A percentile compares a stretch with the other conserved stretches of the same genome.
Evolutionary conservation across 208 protist species (phyloP).

Genomic region (Crithidia mellificae): DNA sequence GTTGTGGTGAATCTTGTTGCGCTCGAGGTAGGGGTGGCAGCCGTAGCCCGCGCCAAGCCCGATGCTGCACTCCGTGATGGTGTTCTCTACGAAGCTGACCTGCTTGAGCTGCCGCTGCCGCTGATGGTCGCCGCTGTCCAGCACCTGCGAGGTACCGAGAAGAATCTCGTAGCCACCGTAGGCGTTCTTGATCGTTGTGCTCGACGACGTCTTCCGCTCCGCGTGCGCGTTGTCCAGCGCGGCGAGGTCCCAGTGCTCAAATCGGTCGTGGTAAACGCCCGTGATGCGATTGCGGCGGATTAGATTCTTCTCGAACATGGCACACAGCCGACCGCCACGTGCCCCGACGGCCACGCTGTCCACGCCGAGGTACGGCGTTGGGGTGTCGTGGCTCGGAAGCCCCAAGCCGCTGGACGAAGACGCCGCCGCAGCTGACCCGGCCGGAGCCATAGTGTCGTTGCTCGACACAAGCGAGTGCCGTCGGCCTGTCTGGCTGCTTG

Average conservation of each 20-base stretch:
- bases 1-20: constrained; percentile 70
- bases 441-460: background rate
- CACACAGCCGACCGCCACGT: constrained; percentile 39
- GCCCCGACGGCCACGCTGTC: constrained; percentile 11
- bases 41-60: constrained; percentile 69
- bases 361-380: constrained; percentile 14
- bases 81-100: constrained; percentile 76
- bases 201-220: constrained; percentile 13
- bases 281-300: constrained; percentile 76
- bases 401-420: no score
- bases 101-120: constrained; percentile 61
- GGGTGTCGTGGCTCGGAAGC: constrained; percentile 14
- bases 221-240: constrained; percentile 29
- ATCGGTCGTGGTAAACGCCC: constrained; percentile 85
- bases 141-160: constrained; percentile 56
- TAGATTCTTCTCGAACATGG: constrained; percentile 59
- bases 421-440: no score
- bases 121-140: constrained; percentile 46
- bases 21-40: constrained; percentile 75
- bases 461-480: background rate
- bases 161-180: constrained; percentile 61
- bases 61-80: constrained; percentile 68
- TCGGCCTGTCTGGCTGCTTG: constrained; percentile 6
- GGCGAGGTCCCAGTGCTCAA: constrained; percentile 63
- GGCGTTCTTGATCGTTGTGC: constrained; percentile 43